phyloP scores from a whole-genome alignment of 768 basidiomycete species.

The Coprinopsis sp. region DNA sequence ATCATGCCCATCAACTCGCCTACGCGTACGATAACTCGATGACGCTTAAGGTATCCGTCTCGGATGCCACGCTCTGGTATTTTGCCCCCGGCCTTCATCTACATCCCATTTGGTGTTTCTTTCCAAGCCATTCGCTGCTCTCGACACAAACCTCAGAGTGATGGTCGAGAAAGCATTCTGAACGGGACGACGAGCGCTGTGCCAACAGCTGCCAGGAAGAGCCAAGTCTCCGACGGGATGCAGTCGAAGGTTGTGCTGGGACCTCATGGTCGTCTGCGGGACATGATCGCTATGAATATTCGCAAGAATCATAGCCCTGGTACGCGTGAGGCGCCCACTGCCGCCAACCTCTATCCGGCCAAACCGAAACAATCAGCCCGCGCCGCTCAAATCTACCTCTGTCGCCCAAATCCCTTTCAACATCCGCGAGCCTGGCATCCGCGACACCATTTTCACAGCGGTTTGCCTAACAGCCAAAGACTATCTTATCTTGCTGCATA shows the following conservation, averaged over 20 bases:
- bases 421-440: conserved; percentile 3
- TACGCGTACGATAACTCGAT: conserved; percentile 77
- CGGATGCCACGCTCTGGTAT: too few relatives aligned
- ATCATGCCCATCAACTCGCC: conserved; percentile 76
- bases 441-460: conserved; percentile 5
- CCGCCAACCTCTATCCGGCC: conserved; percentile 85
- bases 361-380: conserved; percentile 82
- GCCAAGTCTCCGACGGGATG: too few relatives aligned
- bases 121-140: too few relatives aligned
- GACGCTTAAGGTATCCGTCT: conserved; percentile 85
- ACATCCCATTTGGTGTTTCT: too few relatives aligned
- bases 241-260: conserved; percentile 3
- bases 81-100: too few relatives aligned
- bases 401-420: conserved; percentile 14
- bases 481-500: conserved; percentile 16
- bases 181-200: conserved; percentile 26
- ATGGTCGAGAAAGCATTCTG: conserved; percentile 22
- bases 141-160: conserved; percentile 35
- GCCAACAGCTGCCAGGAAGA: background rate
- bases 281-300: conserved; percentile 44
- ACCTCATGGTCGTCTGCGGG: conserved; percentile 37
- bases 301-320: too few relatives aligned
- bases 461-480: conserved; percentile 13
- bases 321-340: conserved; percentile 57
- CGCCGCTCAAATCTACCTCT: conserved; percentile 79